Evolutionary conservation across 1,139 yeast genomes (phyloP), one percentile per base, ranked within the genome.

Genomic region (Scheffersomyces lignicola): DNA sequence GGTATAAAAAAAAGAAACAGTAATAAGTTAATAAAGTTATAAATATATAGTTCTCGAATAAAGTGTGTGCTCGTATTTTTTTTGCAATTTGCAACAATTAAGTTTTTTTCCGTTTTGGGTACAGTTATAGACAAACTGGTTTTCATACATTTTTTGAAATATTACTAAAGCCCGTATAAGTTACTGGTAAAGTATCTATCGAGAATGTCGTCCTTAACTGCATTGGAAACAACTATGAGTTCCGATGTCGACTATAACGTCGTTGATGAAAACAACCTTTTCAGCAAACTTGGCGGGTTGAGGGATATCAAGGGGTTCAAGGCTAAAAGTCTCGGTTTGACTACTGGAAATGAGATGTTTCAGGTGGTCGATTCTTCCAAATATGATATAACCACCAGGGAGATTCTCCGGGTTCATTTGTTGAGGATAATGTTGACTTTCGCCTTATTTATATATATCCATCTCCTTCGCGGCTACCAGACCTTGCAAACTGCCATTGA

Each of bases 361-460:
- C 34, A 39, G 20, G 45, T 36, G 4, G 26, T 46, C 11, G 45
- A 45, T 34, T 24, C 40, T 2, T 26, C 34, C 4, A 42, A 43
- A 25, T 41, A 40, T 5, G 45, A 42, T 7, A 34, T 47, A n/a
- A 37, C 45, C 7, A 57, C 63, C 7, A 37, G 36, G n/a, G 49
- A 45, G 14, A 20, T 58, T 2, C 40, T 58, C 18, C 43, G 40
- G 27, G 44, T 45, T 12, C 63, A 58, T 39, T 10, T 56, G 1
- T 36, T 35, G 12, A 40, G 56, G 22, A 36, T 57, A 9, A 12
- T 42, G 9, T 40, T 54, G 28, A 33, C 45, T 4, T 24, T 35
- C 20, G 24, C 31, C 7, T 30, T 41, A 5, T 44, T 34, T 25
- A 11, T 32, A 14, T 42, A 43, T 29, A 35, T 44, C 35, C 17